Percentiles rank a stretch among this genome's conserved stretches.
Conservation (phyloP, 768 basidiomycete species). For the Rhizopogon salebrosus region DNA sequence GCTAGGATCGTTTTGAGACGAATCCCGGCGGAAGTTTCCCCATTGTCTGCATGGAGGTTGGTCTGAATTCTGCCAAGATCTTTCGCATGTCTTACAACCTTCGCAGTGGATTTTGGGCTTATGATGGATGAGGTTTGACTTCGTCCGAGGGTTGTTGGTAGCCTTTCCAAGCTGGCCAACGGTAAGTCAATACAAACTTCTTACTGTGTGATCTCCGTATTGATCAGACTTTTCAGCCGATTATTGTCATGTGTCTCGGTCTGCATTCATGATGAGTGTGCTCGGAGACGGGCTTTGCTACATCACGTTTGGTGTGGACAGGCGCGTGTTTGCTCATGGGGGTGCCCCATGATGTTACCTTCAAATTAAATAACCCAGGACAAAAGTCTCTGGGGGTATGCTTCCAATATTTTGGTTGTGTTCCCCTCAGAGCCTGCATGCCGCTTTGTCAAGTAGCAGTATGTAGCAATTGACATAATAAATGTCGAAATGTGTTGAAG, state of each 20-base stretch:
- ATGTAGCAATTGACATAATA: slow-evolving; percentile 18
- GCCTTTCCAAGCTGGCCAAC: not conserved
- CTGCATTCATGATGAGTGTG: not conserved
- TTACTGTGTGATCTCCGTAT: no score
- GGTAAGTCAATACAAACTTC: not conserved
- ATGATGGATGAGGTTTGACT: not conserved
- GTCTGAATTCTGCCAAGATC: not conserved
- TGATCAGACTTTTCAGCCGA: not conserved
- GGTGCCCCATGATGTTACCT: slow-evolving; percentile 7
- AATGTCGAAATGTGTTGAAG: not conserved
- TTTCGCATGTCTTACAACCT: not conserved
- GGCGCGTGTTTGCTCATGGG: not conserved
- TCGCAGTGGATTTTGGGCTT: not conserved
- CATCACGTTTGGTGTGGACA: not conserved
- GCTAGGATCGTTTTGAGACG: not conserved
- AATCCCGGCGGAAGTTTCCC: not conserved
- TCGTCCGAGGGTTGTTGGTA: not conserved
- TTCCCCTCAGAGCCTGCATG: slow-evolving; percentile 24
- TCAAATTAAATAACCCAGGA: slow-evolving; percentile 35
- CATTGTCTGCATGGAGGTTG: not conserved
- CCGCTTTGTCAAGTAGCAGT: slow-evolving; percentile 28
- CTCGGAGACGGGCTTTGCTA: not conserved
- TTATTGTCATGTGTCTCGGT: not conserved
- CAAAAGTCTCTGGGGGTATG: slow-evolving; percentile 23
- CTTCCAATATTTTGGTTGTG: not conserved